These are phyloP conservation scores for Amylostereum chailletii DNA, from an alignment of 1,284 basidiomycete species.

Conservation along the genomic window DNA sequence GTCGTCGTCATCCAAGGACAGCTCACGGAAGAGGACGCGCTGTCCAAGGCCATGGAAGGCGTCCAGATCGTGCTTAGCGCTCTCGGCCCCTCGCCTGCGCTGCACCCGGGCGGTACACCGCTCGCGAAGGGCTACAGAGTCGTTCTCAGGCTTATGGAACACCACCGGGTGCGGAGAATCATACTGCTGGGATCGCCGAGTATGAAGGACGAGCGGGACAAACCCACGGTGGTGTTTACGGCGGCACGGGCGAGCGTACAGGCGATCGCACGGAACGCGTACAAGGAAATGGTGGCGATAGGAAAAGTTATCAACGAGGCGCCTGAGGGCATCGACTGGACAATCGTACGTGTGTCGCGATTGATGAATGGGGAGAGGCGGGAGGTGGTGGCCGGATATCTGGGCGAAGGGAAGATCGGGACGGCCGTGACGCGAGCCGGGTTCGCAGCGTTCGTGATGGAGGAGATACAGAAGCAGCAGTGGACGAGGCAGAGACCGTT, in stretches of 20 bases:
- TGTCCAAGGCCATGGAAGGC: conserved; percentile 43
- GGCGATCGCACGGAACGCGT: conserved; percentile 29
- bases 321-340: conserved; percentile 48
- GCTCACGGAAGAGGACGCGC: conserved; percentile 38
- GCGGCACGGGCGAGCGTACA: conserved; percentile 31
- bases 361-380: conserved; percentile 38
- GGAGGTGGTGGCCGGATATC: conserved; percentile 46
- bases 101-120: conserved; percentile 40
- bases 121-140: conserved; percentile 48
- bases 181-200: conserved; percentile 59
- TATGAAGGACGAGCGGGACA: conserved; percentile 51
- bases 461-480: conserved; percentile 42
- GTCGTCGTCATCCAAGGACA: conserved; percentile 45
- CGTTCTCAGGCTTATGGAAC: conserved; percentile 47
- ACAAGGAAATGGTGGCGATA: conserved; percentile 40
- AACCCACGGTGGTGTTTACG: conserved; percentile 38
- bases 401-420: conserved; percentile 50
- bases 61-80: conserved; percentile 57
- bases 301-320: conserved; percentile 44
- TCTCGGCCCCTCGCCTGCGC: conserved; percentile 37
- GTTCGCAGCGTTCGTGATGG: conserved; percentile 49
- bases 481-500: conserved; percentile 31
- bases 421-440: conserved; percentile 39
- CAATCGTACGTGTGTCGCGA: conserved; percentile 54
- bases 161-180: conserved; percentile 42